A percentile compares a stretch with the other conserved stretches of the same genome.
Conservation (phyloP, 768 basidiomycete genomes). For the Podaxis sp. region DNA sequence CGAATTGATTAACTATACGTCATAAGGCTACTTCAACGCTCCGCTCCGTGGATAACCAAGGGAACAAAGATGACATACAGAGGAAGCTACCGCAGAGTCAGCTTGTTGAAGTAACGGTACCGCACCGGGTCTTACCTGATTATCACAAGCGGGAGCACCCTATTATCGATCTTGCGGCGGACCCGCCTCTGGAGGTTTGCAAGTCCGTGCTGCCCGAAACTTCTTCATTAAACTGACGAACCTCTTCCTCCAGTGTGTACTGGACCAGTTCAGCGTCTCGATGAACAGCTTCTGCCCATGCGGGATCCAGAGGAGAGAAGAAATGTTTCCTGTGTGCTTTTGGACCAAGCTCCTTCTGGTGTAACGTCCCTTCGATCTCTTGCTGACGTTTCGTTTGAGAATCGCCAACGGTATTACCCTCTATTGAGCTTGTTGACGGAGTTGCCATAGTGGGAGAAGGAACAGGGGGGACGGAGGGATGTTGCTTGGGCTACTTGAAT, state of each 20-base stretch:
- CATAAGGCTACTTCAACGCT: slow-evolving; percentile 15
- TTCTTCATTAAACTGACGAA: slow-evolving; percentile 16
- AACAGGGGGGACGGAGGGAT: neutral
- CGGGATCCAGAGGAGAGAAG: slow-evolving; percentile 44
- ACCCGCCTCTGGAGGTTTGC: slow-evolving; percentile 33
- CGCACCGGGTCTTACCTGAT: slow-evolving; percentile 34
- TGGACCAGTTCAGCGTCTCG: slow-evolving; percentile 46
- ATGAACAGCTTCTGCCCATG: slow-evolving; percentile 48
- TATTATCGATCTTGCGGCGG: slow-evolving; percentile 48
- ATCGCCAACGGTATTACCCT: neutral
- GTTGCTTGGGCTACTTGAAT: neutral
- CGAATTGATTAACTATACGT: slow-evolving; percentile 44
- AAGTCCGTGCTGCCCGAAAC: neutral
- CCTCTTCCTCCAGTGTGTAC: slow-evolving; percentile 50
- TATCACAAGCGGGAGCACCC: slow-evolving; percentile 48
- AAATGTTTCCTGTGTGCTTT: slow-evolving; percentile 43
- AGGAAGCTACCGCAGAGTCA: neutral
- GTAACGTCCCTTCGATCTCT: slow-evolving; percentile 33
- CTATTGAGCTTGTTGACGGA: slow-evolving; percentile 2
- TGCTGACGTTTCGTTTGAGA: slow-evolving; percentile 14
- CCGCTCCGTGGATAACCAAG: neutral
- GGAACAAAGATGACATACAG: slow-evolving; percentile 37
- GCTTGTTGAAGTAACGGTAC: neutral
- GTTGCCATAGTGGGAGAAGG: neutral
- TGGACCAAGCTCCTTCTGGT: slow-evolving; percentile 39